Base-by-base conservation (phyloP, 805 yeast species). In the Barnettozyma californica region DNA sequence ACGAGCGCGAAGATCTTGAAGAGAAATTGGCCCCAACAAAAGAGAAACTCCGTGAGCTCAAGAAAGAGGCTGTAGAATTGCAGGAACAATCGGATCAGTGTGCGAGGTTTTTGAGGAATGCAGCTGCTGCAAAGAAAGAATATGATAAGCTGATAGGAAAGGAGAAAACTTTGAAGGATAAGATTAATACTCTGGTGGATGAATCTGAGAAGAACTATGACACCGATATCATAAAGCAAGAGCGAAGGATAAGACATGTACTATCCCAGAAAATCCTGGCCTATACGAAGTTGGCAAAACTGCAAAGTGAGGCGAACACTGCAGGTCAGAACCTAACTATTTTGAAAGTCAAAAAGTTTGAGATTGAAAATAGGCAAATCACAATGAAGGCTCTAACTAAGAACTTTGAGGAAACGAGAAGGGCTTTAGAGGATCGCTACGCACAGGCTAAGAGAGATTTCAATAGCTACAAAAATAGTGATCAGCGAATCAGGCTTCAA, bases 121-220 rank as follows among this genome's bases (percentile, higher is more conserved):
- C 43, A 20, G 47, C 23, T 43, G 52, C 34, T 27, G 48, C n/a
- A 39, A 50, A 26, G 48, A 58, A 31, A 27, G 52, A 52, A 18
- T 52, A 49, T 46, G 59, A 53, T 13, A 63, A 53, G 25, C 54
- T 50, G 49, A 60, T 51, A 47, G 60, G 52, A 19, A 65, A 58
- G 52, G 66, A 60, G 39, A 57, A 53, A 16, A 55, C 56, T 44
- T 57, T 66, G 45, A 54, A 64, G 40, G 64, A 65, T 26, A 63
- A 68, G 43, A 55, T 71, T 21, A 48, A 63, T 41, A 59, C 56
- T 38, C 51, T 74, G 19, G 68, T 69, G 47, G 54, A 56, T 1
- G 77, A 74, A 44, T 61, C 76, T 2, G 61, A 60, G 23, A 64
- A 61, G 45, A 82, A 78, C 54, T 69, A 71, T 44, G 62, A 72